Percentiles rank a stretch among this genome's conserved stretches.
Conservation (phyloP, 352 stramenopile genomes). For the Phytophthora syringae region DNA sequence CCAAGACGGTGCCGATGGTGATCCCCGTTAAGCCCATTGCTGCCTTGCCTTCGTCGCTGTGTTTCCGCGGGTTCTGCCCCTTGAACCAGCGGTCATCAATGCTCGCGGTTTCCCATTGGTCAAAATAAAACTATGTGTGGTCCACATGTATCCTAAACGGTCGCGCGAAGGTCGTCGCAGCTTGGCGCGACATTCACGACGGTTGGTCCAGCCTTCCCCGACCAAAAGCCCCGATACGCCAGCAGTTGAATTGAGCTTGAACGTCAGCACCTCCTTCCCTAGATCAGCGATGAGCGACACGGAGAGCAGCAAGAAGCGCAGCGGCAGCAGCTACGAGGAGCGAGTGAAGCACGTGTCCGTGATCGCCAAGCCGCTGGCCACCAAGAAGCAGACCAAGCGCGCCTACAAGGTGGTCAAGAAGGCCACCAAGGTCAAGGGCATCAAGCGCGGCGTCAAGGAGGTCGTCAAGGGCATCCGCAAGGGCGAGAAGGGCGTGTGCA, state of each 20-base stretch:
- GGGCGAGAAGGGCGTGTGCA: slow-evolving; percentile 97
- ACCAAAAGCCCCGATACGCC: slow-evolving; percentile 24
- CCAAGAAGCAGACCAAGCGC: slow-evolving; percentile 97
- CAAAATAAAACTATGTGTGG: background rate
- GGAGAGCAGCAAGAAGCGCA: slow-evolving; percentile 65
- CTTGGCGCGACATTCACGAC: slow-evolving; percentile 32
- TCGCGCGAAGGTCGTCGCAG: slow-evolving; percentile 31
- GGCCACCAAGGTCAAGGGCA: slow-evolving; percentile 95
- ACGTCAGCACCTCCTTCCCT: slow-evolving; percentile 13
- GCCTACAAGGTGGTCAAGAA: slow-evolving; percentile 96
- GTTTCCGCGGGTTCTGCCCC: slow-evolving; percentile 36
- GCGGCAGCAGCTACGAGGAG: slow-evolving; percentile 73
- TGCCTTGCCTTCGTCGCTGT: slow-evolving; percentile 13
- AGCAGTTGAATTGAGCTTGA: slow-evolving; percentile 29
- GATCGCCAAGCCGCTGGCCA: slow-evolving; percentile 97
- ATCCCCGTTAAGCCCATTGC: slow-evolving; percentile 78
- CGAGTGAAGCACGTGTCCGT: slow-evolving; percentile 87
- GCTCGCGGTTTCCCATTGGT: slow-evolving; percentile 18
- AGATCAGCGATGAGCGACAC: slow-evolving; percentile 69
- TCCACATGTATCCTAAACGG: too few species aligned
- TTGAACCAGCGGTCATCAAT: slow-evolving; percentile 33
- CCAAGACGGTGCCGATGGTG: slow-evolving; percentile 70
- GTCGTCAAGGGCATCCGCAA: slow-evolving; percentile 99
- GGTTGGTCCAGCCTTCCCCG: slow-evolving; percentile 32
- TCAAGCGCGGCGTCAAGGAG: slow-evolving; percentile 99